Evolutionary conservation across 768 basidiomycete genomes (phyloP).

Genomic region (Termitomyces sp.): DNA sequence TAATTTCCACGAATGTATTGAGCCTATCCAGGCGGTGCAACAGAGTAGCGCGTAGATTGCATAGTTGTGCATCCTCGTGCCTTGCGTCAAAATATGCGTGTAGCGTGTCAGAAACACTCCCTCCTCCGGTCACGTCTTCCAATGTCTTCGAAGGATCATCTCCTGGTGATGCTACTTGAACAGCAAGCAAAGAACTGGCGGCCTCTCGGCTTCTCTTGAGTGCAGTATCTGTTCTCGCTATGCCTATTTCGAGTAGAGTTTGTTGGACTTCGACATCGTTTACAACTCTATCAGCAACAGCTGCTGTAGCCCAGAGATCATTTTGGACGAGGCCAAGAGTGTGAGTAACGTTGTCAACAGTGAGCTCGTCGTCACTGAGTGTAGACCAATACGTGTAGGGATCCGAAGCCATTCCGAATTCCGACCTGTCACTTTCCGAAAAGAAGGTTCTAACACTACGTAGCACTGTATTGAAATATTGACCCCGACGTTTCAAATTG

Average conservation of each 20-base stretch:
- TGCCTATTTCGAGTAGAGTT: slow-evolving; percentile 56
- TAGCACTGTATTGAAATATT: neutral
- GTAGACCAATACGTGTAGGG: slow-evolving; percentile 49
- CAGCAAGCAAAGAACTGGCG: slow-evolving; percentile 14
- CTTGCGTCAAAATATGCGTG: slow-evolving; percentile 49
- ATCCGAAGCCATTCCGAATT: slow-evolving; percentile 33
- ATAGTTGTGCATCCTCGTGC: slow-evolving; percentile 62
- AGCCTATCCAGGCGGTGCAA: slow-evolving; percentile 64
- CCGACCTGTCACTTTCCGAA: slow-evolving; percentile 16
- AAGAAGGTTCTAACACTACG: neutral
- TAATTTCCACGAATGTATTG: slow-evolving; percentile 67
- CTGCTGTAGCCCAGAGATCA: slow-evolving; percentile 76
- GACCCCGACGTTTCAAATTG: neutral
- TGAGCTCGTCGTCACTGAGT: slow-evolving; percentile 55
- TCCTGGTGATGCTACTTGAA: neutral
- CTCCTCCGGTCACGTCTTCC: slow-evolving; percentile 1
- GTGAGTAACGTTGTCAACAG: slow-evolving; percentile 39
- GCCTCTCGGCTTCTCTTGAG: slow-evolving; percentile 41
- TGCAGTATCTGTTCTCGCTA: slow-evolving; percentile 51
- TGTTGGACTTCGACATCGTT: slow-evolving; percentile 51
- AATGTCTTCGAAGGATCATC: neutral
- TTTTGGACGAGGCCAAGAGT: slow-evolving; percentile 49
- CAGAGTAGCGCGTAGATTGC: slow-evolving; percentile 61
- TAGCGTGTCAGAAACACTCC: slow-evolving; percentile 25
- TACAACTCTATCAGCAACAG: slow-evolving; percentile 65